Evolutionary conservation across 306 rosid genomes (phyloP).

Genomic region (Begonia masoniana): DNA sequence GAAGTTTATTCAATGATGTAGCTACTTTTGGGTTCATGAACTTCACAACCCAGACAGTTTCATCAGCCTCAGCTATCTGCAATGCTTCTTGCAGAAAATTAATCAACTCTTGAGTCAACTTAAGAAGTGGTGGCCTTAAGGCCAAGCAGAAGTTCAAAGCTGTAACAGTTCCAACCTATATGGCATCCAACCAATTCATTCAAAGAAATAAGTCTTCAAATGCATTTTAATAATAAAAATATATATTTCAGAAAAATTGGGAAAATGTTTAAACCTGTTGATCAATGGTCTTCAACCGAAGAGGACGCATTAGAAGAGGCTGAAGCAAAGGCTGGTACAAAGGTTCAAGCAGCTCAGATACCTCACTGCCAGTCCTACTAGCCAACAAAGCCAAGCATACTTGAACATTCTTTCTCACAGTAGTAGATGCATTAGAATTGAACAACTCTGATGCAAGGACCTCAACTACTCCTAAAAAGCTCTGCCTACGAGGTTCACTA

Average conservation of each 20-base stretch:
- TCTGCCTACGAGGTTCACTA: conserved; percentile 82
- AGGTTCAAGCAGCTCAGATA: conserved; percentile 90
- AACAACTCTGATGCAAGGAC: conserved; percentile 91
- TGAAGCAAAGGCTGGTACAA: conserved; percentile 78
- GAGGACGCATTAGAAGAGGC: conserved; percentile 79
- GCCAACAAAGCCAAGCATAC: conserved; percentile 92
- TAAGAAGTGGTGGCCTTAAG: conserved; percentile 96
- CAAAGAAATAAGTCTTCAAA: background rate
- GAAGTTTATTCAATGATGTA: conserved; percentile 81
- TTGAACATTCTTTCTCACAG: conserved; percentile 93
- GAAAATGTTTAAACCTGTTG: conserved; percentile 61
- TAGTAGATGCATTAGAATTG: conserved; percentile 82
- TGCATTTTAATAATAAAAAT: background rate
- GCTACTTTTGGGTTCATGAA: conserved; percentile 84
- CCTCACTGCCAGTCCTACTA: conserved; percentile 98
- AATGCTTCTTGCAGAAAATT: conserved; percentile 96
- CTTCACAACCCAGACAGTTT: conserved; percentile 82
- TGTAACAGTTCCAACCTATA: conserved; percentile 91
- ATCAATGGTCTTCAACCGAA: conserved; percentile 77
- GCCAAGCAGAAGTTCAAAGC: conserved; percentile 95
- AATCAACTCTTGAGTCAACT: conserved; percentile 86
- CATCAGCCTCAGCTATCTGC: conserved; percentile 97
- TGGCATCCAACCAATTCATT: conserved; percentile 19
- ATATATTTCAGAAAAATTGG: background rate
- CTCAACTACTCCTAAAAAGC: conserved; percentile 89